Conservation (phyloP, 148 eudicot species). For the Euryodendron excelsum region DNA sequence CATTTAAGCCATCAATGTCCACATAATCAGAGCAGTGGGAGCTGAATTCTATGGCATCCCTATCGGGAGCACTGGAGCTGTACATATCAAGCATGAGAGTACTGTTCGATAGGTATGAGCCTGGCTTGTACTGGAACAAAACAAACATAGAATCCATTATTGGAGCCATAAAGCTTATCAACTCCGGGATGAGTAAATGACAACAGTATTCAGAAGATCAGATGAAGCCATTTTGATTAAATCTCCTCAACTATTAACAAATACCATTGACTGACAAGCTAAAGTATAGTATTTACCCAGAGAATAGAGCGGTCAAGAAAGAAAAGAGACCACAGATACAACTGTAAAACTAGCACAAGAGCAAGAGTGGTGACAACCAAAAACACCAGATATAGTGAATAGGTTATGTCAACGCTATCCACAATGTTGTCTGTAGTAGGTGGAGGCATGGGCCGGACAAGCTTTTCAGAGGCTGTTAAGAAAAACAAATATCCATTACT, state of each 20-base stretch:
- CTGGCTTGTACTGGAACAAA: slow-evolving; percentile 32
- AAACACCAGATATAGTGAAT: no score
- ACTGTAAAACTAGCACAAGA: neutral
- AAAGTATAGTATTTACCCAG: neutral
- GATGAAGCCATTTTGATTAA: neutral
- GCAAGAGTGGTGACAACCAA: no score
- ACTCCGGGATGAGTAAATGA: neutral
- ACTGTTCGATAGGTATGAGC: slow-evolving; percentile 24
- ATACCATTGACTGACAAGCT: no score
- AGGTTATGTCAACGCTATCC: no score
- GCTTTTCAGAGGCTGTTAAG: no score
- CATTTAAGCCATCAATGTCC: no score
- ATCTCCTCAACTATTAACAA: neutral
- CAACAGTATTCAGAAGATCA: neutral
- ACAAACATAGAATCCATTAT: slow-evolving; percentile 15
- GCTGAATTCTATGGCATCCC: neutral
- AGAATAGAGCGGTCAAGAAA: no score
- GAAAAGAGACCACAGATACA: neutral
- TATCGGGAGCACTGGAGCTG: neutral
- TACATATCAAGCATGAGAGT: slow-evolving; percentile 10
- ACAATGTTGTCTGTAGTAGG: no score
- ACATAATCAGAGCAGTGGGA: neutral
- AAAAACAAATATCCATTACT: no score
- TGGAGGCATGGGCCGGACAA: no score
- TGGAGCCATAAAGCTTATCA: neutral